Base-by-base conservation (phyloP, 2,329 filamentous ascomycete genomes). In the Cryoendolithus antarcticus region DNA sequence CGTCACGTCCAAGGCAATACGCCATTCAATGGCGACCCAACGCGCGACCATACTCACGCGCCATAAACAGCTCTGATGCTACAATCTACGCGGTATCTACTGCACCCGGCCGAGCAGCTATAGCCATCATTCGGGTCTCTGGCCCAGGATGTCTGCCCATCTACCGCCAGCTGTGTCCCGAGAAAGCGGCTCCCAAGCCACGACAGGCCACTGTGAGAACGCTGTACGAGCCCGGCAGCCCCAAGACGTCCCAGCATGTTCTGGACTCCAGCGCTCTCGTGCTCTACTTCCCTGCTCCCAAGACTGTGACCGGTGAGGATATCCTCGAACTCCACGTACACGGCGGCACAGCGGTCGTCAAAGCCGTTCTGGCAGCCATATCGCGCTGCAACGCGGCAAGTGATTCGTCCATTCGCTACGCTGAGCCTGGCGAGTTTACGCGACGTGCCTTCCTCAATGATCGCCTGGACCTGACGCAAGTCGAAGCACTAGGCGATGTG, bases 11-110 rank as follows among this genome's bases (percentile, higher is more conserved):
- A 27, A 27, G 24, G 24, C 24, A 27, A 27, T 27, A 27, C 24
- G 24, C 24, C 24, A 27, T 27, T 27, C 24, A 27, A 27, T 27
- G 24, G 24, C 24, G 24, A 8, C 24, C 24, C 24, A 27, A 27
- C 24, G 24, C 24, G 24, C 24, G 24, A 27, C 24, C 24, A 8
- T 27, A 27, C 24, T 27, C 24, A 27, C 24, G 24, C 24, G 24
- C 13, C 29, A 31, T 10, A n/a, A 10, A 9, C 13, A 31, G 32
- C 27, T 12, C 12, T 12, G 39, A 41, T 21, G 36, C 56, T 1
- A 96, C 89, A 1, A 93, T 98, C 38, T 96, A 93, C 60, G 91
- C 91, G 0, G 66, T 96, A 1, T 95, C 89, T 0, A 93, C 88
- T 1, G 86, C 85, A 0, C 69, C 81, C 7, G 91, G 89, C 1